Evolutionary conservation across 1,139 yeast species (phyloP).

Genomic region (Pichia sp.): DNA sequence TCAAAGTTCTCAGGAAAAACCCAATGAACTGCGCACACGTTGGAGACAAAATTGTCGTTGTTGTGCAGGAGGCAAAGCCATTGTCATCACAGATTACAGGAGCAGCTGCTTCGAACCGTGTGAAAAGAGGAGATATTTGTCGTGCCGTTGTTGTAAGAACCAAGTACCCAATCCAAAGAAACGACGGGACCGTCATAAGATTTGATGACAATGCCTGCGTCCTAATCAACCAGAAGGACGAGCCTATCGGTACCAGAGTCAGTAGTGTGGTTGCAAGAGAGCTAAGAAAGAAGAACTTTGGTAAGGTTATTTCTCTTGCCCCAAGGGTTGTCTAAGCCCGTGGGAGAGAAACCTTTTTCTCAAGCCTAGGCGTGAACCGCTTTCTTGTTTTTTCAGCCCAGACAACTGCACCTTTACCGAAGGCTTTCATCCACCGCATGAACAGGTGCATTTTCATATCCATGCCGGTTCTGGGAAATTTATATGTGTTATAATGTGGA

Average conservation of each 20-base stretch:
- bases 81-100: constrained; percentile 58
- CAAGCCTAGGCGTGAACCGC: no score
- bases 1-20: constrained; percentile 86
- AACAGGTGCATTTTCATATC: no score
- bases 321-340: constrained; percentile 52
- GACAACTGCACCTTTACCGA: no score
- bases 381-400: no score
- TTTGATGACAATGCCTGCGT: constrained; percentile 98
- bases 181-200: constrained; percentile 81
- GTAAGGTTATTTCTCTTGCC: constrained; percentile 86
- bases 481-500: not conserved
- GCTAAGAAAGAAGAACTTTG: constrained; percentile 75
- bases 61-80: constrained; percentile 88
- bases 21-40: constrained; percentile 79
- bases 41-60: constrained; percentile 92
- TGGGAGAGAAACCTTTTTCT: not conserved
- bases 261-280: constrained; percentile 91
- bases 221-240: constrained; percentile 78
- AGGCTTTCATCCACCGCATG: no score
- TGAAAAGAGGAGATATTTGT: constrained; percentile 91
- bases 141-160: constrained; percentile 96
- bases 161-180: constrained; percentile 76
- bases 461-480: not conserved
- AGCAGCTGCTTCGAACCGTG: constrained; percentile 65
- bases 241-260: constrained; percentile 93